These are phyloP conservation scores for Ceratobasidium sp. DNA, from an alignment of 1,284 basidiomycete genomes.

Conservation along the genomic window DNA sequence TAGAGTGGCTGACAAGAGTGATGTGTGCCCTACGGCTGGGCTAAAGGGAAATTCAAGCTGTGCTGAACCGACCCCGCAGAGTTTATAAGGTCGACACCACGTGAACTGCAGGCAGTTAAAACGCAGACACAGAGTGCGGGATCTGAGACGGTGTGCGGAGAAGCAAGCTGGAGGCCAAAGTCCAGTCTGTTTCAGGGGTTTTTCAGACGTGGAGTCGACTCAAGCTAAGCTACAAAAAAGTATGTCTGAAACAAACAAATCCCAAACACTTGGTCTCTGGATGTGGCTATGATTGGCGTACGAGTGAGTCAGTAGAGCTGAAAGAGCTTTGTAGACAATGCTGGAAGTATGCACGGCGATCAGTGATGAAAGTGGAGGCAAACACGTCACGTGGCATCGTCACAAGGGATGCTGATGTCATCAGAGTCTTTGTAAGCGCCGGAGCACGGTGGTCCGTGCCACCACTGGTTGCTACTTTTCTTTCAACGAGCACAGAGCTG, in stretches of 20 bases:
- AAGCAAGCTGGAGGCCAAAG: not conserved
- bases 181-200: conserved; percentile 30
- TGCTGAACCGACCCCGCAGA: conserved; percentile 2
- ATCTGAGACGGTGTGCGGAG: not conserved
- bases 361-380: conserved; percentile 40
- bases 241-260: conserved; percentile 2
- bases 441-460: not conserved
- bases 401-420: not conserved
- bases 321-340: not conserved
- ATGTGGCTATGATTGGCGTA: not conserved
- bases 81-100: not conserved
- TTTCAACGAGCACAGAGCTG: no score
- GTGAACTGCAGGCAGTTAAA: conserved; percentile 11
- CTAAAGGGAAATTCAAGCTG: conserved; percentile 27
- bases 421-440: conserved; percentile 24
- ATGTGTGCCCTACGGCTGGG: not conserved
- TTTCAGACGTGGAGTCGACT: conserved; percentile 29
- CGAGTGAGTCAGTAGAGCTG: not conserved
- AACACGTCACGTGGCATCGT: conserved; percentile 20
- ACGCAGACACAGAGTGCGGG: not conserved
- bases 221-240: not conserved
- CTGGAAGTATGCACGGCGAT: conserved; percentile 38
- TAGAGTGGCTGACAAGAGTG: not conserved
- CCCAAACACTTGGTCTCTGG: not conserved
- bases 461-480: no score